A percentile compares a stretch with the other conserved stretches of the same genome.
phyloP scores from a whole-genome alignment of 192 early-diverging fungal genomes.

The Neocallimastix lanati region DNA sequence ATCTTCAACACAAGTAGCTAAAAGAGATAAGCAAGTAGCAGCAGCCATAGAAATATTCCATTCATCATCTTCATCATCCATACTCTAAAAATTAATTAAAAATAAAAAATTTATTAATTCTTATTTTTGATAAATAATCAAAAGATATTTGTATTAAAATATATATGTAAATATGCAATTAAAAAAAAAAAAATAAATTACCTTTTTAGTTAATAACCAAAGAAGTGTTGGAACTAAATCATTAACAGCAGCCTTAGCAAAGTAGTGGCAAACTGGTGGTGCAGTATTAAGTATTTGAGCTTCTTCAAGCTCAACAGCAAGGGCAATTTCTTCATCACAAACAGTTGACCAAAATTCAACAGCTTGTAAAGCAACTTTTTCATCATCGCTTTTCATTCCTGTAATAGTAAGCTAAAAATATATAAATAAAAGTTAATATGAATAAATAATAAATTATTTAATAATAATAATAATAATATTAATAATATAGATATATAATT shows the following conservation, averaged over 20 bases:
- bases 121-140: too few relatives aligned
- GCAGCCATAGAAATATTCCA: conserved; percentile 98
- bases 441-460: too few relatives aligned
- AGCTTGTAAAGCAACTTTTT: conserved; percentile 83
- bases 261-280: conserved; percentile 25
- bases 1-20: conserved; percentile 68
- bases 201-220: conserved; percentile 74
- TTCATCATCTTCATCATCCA: conserved; percentile 97
- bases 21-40: conserved; percentile 75
- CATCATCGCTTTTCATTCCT: conserved; percentile 79
- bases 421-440: too few relatives aligned
- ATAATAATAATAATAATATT: too few relatives aligned
- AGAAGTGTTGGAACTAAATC: conserved; percentile 78
- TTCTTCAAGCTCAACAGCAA: conserved; percentile 40
- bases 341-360: conserved; percentile 99
- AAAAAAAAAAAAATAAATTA: not conserved
- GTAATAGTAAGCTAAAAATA: conserved; percentile 47
- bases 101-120: not conserved
- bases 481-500: too few relatives aligned
- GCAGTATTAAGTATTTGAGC: conserved; percentile 6
- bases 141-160: not conserved
- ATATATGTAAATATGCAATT: too few relatives aligned
- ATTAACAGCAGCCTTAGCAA: conserved; percentile 56
- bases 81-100: conserved; percentile 34
- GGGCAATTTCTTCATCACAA: conserved; percentile 81